A percentile compares a stretch with the other conserved stretches of the same genome.
These are phyloP conservation scores for Escovopsis sp. DNA, from an alignment of 2,329 filamentous ascomycete species.

Conservation along the genomic window DNA sequence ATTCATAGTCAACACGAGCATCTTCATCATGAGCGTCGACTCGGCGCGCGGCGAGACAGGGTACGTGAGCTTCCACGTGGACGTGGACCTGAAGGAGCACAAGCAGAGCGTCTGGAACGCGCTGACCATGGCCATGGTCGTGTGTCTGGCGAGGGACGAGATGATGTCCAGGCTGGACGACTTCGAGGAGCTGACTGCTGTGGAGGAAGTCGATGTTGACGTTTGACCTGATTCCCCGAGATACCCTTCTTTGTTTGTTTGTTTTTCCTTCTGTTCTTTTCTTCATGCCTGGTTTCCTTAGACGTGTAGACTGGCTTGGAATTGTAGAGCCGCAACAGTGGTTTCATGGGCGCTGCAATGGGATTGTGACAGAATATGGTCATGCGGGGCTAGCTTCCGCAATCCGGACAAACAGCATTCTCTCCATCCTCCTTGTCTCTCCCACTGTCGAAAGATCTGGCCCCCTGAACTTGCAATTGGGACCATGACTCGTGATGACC, in stretches of 20 bases:
- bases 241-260: neutral
- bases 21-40: constrained; percentile 26
- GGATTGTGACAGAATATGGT: too few species aligned
- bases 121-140: constrained; percentile 25
- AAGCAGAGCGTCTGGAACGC: constrained; percentile 31
- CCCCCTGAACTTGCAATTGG: too few species aligned
- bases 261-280: neutral
- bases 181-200: constrained; percentile 18
- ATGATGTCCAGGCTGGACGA: constrained; percentile 19
- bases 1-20: constrained; percentile 25
- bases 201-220: constrained; percentile 19
- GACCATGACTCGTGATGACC: too few species aligned
- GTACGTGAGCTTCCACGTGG: constrained; percentile 29
- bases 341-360: too few species aligned
- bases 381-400: too few species aligned
- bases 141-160: constrained; percentile 27
- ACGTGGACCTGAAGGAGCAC: constrained; percentile 23
- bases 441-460: too few species aligned
- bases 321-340: too few species aligned
- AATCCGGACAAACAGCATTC: too few species aligned
- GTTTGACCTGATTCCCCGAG: constrained; percentile 11
- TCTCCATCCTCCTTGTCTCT: too few species aligned
- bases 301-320: neutral
- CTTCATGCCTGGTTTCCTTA: too few species aligned
- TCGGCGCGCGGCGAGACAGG: constrained; percentile 20